A percentile compares a stretch with the other conserved stretches of the same genome.
These are phyloP conservation scores for Phytophthora cajani DNA, from an alignment of 352 stramenopile species.

Conservation along the genomic window DNA sequence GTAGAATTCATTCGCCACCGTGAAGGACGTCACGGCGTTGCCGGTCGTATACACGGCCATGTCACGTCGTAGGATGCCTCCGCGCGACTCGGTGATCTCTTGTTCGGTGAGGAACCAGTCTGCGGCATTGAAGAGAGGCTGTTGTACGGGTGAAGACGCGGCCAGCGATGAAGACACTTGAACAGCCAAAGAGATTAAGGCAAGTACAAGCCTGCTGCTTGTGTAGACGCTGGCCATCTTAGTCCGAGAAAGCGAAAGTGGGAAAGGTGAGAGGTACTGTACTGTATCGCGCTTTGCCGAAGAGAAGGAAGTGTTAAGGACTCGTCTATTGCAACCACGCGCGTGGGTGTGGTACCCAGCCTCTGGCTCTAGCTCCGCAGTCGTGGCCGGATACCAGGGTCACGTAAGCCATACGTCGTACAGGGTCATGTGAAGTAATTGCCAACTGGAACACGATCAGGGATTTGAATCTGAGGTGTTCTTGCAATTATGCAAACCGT, in stretches of 20 bases:
- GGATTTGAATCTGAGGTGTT: neutral
- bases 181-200: conserved; percentile 1
- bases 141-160: conserved; percentile 14
- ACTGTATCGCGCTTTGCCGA: neutral
- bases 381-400: neutral
- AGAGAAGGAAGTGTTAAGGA: neutral
- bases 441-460: neutral
- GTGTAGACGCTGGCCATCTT: neutral
- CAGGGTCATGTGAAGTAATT: neutral
- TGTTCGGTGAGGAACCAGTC: conserved; percentile 64
- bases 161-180: neutral
- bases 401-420: neutral
- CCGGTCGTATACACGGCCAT: conserved; percentile 39
- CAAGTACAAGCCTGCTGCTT: conserved; percentile 8
- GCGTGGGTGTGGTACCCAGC: neutral
- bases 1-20: conserved; percentile 56
- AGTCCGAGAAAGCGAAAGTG: neutral
- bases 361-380: neutral
- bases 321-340: neutral
- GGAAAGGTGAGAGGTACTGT: neutral
- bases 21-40: conserved; percentile 55
- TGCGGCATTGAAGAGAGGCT: conserved; percentile 49
- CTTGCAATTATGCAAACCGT: too few relatives aligned
- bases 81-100: conserved; percentile 55
- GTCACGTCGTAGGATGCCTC: conserved; percentile 45